These are phyloP conservation scores for Phlebiopsis gigantea DNA, from an alignment of 768 basidiomycete species.

Conservation along the genomic window DNA sequence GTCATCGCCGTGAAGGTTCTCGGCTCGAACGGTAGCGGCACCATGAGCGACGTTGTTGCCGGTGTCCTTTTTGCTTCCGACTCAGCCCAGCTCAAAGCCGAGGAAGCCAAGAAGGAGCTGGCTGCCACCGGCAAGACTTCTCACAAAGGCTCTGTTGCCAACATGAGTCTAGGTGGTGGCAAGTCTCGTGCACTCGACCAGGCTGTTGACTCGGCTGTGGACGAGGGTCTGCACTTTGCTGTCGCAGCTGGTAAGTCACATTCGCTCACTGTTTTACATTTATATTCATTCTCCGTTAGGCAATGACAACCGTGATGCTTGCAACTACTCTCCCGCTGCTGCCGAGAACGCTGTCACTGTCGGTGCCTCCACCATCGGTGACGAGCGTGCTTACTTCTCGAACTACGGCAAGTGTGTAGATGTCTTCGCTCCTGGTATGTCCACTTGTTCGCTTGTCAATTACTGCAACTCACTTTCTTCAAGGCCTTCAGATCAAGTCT, in stretches of 20 bases:
- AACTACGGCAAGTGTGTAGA: slow-evolving; percentile 91
- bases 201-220: slow-evolving; percentile 82
- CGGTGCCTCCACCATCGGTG: slow-evolving; percentile 79
- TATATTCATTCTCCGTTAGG: slow-evolving; percentile 29
- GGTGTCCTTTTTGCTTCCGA: slow-evolving; percentile 81
- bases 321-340: slow-evolving; percentile 88
- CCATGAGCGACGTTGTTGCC: slow-evolving; percentile 89
- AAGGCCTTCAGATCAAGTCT: slow-evolving; percentile 81
- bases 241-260: slow-evolving; percentile 82
- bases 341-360: slow-evolving; percentile 91
- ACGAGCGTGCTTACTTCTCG: slow-evolving; percentile 87
- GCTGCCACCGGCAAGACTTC: slow-evolving; percentile 68
- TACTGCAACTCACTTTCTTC: not conserved
- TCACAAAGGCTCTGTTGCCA: slow-evolving; percentile 93
- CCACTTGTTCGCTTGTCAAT: not conserved
- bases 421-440: slow-evolving; percentile 78
- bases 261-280: slow-evolving; percentile 10
- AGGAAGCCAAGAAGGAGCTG: slow-evolving; percentile 59
- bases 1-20: slow-evolving; percentile 91
- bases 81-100: slow-evolving; percentile 46
- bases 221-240: slow-evolving; percentile 86
- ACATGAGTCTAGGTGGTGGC: slow-evolving; percentile 97
- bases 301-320: slow-evolving; percentile 86
- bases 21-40: slow-evolving; percentile 90
- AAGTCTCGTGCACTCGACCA: slow-evolving; percentile 82